Conservation (phyloP, 2,329 filamentous ascomycete genomes). For the Arthrobotrys entomopaga region DNA sequence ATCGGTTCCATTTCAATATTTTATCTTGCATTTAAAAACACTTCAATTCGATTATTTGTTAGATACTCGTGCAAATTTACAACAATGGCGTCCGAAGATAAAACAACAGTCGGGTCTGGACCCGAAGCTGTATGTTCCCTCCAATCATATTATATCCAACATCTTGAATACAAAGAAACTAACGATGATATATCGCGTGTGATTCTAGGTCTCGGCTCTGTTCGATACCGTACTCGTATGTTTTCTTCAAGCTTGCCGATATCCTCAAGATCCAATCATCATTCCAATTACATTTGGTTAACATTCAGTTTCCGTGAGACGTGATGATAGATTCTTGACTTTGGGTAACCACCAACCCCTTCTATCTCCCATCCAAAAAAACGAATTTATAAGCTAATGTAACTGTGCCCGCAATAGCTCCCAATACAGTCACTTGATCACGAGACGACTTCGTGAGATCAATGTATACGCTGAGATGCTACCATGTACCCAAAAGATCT, state of each 20-base stretch:
- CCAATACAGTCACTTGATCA: conserved; percentile 79
- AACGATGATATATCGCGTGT: not conserved
- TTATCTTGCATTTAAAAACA: not conserved
- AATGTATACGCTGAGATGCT: conserved; percentile 89
- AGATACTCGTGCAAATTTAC: not conserved
- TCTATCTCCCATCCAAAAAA: not conserved
- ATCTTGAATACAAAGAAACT: not conserved
- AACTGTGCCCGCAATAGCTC: conserved; percentile 62
- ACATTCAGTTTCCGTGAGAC: conserved; percentile 24
- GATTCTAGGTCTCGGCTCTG: conserved; percentile 57
- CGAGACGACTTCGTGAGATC: conserved; percentile 78
- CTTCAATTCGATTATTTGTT: conserved; percentile 7
- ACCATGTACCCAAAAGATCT: conserved; percentile 83
- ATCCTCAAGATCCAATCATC: not conserved
- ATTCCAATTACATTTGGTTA: conserved; percentile 18
- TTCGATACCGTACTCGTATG: conserved; percentile 59
- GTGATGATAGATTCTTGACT: conserved; percentile 58
- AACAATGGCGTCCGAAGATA: conserved; percentile 26
- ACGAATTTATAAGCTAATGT: conserved; percentile 1
- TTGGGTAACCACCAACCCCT: conserved; percentile 55
- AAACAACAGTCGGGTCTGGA: conserved; percentile 39
- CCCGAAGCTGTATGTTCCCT: conserved; percentile 35
- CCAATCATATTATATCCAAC: not conserved
- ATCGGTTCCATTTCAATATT: not conserved
- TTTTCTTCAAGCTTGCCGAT: conserved; percentile 13